Conservation (phyloP, 2,329 filamentous ascomycete species). For the Endocalyx cinctus region DNA sequence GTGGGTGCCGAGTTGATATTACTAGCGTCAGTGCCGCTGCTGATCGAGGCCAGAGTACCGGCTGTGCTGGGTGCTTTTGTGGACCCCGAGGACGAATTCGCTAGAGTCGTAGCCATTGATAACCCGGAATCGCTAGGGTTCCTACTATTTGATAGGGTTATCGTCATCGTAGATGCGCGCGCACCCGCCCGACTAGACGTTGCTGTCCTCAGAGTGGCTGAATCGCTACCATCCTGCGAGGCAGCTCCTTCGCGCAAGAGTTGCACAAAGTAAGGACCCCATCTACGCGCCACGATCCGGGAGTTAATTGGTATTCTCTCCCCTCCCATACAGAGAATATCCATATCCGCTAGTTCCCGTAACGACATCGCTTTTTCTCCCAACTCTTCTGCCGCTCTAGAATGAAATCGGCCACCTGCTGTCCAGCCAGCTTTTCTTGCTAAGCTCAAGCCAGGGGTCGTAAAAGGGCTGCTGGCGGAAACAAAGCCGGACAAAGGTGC, state of each 20-base stretch:
- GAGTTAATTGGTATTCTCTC: slow-evolving; percentile 94
- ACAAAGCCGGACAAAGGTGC: slow-evolving; percentile 77
- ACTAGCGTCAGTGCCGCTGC: slow-evolving; percentile 35
- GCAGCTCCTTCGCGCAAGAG: slow-evolving; percentile 77
- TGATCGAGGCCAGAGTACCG: slow-evolving; percentile 39
- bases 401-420: slow-evolving; percentile 72
- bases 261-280: slow-evolving; percentile 95
- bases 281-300: slow-evolving; percentile 76
- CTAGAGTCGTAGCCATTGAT: slow-evolving; percentile 39
- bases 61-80: slow-evolving; percentile 40
- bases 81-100: slow-evolving; percentile 31
- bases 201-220: slow-evolving; percentile 67
- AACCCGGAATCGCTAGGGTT: slow-evolving; percentile 44
- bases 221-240: slow-evolving; percentile 67
- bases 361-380: slow-evolving; percentile 75
- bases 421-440: slow-evolving; percentile 59
- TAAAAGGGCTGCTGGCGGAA: slow-evolving; percentile 73
- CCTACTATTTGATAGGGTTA: slow-evolving; percentile 65
- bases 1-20: slow-evolving; percentile 54
- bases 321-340: slow-evolving; percentile 85
- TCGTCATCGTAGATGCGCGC: slow-evolving; percentile 79
- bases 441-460: slow-evolving; percentile 49
- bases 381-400: slow-evolving; percentile 75
- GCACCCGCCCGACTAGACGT: slow-evolving; percentile 52
- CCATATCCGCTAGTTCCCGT: slow-evolving; percentile 93